These are phyloP conservation scores for Agaricus sinodeliciosus DNA, from an alignment of 768 basidiomycete species.

Conservation along the genomic window DNA sequence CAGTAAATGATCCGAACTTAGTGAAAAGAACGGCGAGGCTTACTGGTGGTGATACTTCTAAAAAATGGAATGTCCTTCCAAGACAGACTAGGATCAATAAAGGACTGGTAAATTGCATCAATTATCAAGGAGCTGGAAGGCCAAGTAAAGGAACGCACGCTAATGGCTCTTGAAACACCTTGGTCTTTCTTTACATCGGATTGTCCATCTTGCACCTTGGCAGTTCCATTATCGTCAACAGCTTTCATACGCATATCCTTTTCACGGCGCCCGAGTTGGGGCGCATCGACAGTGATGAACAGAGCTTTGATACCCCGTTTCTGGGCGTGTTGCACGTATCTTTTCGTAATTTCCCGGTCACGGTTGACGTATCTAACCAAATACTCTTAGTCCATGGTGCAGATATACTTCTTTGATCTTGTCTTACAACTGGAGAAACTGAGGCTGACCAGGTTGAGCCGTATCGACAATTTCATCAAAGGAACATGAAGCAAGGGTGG, in stretches of 20 bases:
- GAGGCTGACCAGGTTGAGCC: constrained; percentile 69
- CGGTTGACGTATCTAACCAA: constrained; percentile 77
- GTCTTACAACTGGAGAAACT: constrained; percentile 78
- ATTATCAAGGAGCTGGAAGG: not conserved
- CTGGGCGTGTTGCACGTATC: constrained; percentile 87
- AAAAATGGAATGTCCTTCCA: constrained; percentile 88
- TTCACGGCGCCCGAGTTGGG: constrained; percentile 89
- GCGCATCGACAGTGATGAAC: constrained; percentile 99
- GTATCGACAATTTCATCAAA: constrained; percentile 93
- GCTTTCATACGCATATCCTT: constrained; percentile 99
- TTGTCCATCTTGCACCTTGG: constrained; percentile 45
- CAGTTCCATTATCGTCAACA: constrained; percentile 66
- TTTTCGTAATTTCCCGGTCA: constrained; percentile 78
- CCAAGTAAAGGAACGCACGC: constrained; percentile 34
- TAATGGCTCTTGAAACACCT: constrained; percentile 92
- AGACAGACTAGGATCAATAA: constrained; percentile 86
- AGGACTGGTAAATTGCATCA: constrained; percentile 46
- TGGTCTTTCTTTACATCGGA: constrained; percentile 71
- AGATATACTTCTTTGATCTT: not conserved
- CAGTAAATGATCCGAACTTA: not conserved
- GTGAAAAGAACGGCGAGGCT: constrained; percentile 31
- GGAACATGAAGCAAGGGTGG: constrained; percentile 90
- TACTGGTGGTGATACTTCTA: constrained; percentile 67
- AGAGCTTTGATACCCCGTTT: constrained; percentile 84
- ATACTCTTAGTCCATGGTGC: not conserved